Evolutionary conservation across 768 basidiomycete genomes (phyloP).

Genomic region (Boletus tomentosulus): DNA sequence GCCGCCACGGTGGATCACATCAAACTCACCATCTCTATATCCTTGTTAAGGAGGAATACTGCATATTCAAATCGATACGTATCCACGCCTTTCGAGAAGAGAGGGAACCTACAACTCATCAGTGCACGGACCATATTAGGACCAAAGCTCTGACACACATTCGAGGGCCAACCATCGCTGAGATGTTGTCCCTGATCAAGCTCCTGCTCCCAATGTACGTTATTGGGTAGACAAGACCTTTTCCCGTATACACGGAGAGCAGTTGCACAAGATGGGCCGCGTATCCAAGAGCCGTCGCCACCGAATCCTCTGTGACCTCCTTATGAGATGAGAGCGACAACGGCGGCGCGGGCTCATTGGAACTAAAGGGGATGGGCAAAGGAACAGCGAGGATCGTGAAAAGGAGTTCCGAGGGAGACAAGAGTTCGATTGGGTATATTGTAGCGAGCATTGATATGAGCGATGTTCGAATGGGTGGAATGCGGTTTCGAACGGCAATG

Average conservation of each 20-base stretch:
- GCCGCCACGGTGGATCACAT: not conserved
- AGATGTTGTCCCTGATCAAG: conserved; percentile 87
- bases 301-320: conserved; percentile 76
- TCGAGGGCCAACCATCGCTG: conserved; percentile 91
- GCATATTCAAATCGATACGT: conserved; percentile 97
- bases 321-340: conserved; percentile 59
- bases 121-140: conserved; percentile 3
- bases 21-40: conserved; percentile 81
- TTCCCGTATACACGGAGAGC: conserved; percentile 73
- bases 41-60: conserved; percentile 93
- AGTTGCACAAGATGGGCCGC: conserved; percentile 84
- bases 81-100: conserved; percentile 93
- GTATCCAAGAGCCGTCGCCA: conserved; percentile 89
- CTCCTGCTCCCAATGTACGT: conserved; percentile 89
- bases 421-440: conserved; percentile 88
- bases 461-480: conserved; percentile 54
- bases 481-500: conserved; percentile 41
- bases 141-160: conserved; percentile 55
- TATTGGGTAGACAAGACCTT: conserved; percentile 80
- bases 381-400: conserved; percentile 85
- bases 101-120: conserved; percentile 69
- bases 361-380: conserved; percentile 78
- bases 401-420: conserved; percentile 79
- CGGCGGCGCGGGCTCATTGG: conserved; percentile 82
- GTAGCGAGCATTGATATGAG: conserved; percentile 67